Percentiles rank a stretch among this genome's conserved stretches.
These are phyloP conservation scores for Platanthera guangdongensis DNA, from an alignment of 106 monocot species.

Conservation along the genomic window DNA sequence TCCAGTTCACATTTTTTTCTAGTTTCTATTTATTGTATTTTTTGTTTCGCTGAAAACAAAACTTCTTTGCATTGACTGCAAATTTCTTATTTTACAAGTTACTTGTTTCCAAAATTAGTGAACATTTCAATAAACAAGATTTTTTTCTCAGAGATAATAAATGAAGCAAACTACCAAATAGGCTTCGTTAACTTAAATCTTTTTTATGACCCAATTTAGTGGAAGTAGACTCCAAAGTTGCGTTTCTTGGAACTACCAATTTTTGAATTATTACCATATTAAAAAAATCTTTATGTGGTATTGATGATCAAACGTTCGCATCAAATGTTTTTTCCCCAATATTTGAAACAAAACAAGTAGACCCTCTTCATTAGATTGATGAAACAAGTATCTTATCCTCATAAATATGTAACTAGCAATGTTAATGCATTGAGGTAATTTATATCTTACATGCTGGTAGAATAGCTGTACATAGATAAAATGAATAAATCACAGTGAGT, in stretches of 20 bases:
- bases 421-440: no score
- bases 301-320: not conserved
- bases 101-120: no score
- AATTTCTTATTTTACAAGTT: no score
- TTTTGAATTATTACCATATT: not conserved
- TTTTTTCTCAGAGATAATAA: not conserved
- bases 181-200: not conserved
- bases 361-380: not conserved
- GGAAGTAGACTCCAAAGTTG: not conserved
- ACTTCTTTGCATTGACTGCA: no score
- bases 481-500: no score
- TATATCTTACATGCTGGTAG: no score
- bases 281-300: no score
- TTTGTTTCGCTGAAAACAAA: no score
- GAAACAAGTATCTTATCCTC: not conserved
- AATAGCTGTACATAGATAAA: no score
- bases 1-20: no score
- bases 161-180: not conserved
- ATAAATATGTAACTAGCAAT: no score
- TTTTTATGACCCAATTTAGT: not conserved
- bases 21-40: no score
- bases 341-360: not conserved
- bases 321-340: not conserved
- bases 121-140: not conserved
- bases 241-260: not conserved